Evolutionary conservation across 2,329 filamentous ascomycete species (phyloP), one percentile per base, ranked within the genome.

Genomic region (Aspergillus tamarii): DNA sequence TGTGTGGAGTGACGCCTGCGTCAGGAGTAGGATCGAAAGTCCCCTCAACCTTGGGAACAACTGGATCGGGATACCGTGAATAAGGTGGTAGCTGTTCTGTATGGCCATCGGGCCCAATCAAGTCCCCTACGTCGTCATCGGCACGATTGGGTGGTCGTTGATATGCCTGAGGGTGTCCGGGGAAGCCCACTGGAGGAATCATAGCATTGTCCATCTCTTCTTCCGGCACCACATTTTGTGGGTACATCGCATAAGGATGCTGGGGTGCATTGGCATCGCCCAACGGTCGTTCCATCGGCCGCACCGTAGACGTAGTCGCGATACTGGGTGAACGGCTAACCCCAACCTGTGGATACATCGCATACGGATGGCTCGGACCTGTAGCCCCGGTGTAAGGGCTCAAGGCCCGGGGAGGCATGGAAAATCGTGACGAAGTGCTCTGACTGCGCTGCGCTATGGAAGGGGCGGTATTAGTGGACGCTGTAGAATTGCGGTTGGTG

Each of bases 51-150:
- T 93, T 83, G 77, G 86, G 74, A 74, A 85, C 77, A 79, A 89
- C 82, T 62, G 92, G 90, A 59, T 96, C 91, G 2, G 94, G 92
- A 77, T 96, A 97, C 75, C 93, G 86, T 16, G 92, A 92, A 74
- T 98, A 98, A 0, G 94, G 94, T 14, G 94, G 94, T 21, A 97
- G 82, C 76, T 96, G 92, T 77, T 98, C 94, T 1, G 91, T 90
- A 74, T 97, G 93, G 1, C 94, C 94, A 72, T 96, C 88, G 0
- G 91, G 91, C 1, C 93, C 93, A 58, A 97, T 90, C 60, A 97
- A 87, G 74, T 94, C 93, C 54, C 90, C 92, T n/a, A 87, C 83
- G 70, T 97, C 94, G 78, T 97, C 93, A 59, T 92, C 92, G 62
- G 72, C 72, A 23, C 73, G 74, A 0, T 91, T 91, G 58, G 92